These are phyloP conservation scores for Globisporangium irregulare DNA, from an alignment of 352 stramenopile genomes.

Conservation along the genomic window DNA sequence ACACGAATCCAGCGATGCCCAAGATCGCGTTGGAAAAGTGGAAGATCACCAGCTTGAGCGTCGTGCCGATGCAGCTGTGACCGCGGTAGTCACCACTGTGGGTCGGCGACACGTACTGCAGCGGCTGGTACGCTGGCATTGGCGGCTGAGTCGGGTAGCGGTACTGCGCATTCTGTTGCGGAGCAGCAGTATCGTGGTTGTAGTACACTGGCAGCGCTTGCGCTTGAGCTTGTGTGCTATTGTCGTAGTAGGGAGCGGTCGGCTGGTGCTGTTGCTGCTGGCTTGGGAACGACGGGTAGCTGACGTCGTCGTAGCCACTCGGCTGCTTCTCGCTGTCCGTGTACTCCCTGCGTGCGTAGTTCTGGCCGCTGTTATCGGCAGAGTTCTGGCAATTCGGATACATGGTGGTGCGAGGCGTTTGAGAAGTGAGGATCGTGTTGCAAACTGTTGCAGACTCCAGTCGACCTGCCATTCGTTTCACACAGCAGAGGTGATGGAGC, in stretches of 20 bases:
- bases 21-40: slow-evolving; percentile 58
- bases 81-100: slow-evolving; percentile 23
- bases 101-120: slow-evolving; percentile 21
- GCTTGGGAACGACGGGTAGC: slow-evolving; percentile 10
- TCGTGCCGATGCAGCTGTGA: slow-evolving; percentile 33
- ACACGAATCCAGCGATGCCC: slow-evolving; percentile 42
- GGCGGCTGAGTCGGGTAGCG: slow-evolving; percentile 18
- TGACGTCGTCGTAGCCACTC: slow-evolving; percentile 12
- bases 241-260: not conserved
- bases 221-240: not conserved
- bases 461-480: not conserved
- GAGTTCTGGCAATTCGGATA: not conserved
- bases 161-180: slow-evolving; percentile 10
- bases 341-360: slow-evolving; percentile 5
- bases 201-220: slow-evolving; percentile 11
- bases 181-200: slow-evolving; percentile 1
- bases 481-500: not conserved
- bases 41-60: slow-evolving; percentile 55
- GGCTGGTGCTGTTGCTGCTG: slow-evolving; percentile 1
- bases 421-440: not conserved
- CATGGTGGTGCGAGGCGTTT: not conserved
- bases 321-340: slow-evolving; percentile 2
- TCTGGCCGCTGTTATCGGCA: not conserved
- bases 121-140: slow-evolving; percentile 11
- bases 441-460: not conserved